phyloP scores from a whole-genome alignment of 768 basidiomycete species.

The Rhizopogon salebrosus region DNA sequence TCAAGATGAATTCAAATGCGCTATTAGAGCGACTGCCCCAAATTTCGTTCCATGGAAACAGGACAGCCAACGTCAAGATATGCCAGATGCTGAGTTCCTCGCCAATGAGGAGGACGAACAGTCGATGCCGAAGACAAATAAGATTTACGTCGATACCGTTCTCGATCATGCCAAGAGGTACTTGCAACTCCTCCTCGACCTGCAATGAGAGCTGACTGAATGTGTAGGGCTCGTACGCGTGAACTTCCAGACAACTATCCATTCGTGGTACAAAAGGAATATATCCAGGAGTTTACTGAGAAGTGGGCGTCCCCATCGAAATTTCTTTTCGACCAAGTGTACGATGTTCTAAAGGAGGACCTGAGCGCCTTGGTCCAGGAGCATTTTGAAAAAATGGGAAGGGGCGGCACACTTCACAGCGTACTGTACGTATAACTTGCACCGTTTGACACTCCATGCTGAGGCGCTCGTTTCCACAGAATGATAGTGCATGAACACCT shows the following conservation, averaged over 20 bases:
- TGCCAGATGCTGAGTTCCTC: slow-evolving; percentile 27
- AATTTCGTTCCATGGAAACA: slow-evolving; percentile 48
- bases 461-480: slow-evolving; percentile 22
- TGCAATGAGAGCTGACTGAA: not conserved
- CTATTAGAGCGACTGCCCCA: slow-evolving; percentile 51
- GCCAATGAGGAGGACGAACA: slow-evolving; percentile 32
- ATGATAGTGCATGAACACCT: slow-evolving; percentile 47
- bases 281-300: slow-evolving; percentile 39
- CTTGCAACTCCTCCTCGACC: not conserved
- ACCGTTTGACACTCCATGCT: not conserved
- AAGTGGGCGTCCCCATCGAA: slow-evolving; percentile 48
- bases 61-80: not conserved
- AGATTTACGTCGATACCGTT: slow-evolving; percentile 52
- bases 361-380: slow-evolving; percentile 36
- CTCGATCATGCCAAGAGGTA: slow-evolving; percentile 41
- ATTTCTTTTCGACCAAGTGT: slow-evolving; percentile 36
- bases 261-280: slow-evolving; percentile 50
- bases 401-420: slow-evolving; percentile 46
- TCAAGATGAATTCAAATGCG: slow-evolving; percentile 40
- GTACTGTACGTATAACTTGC: slow-evolving; percentile 20
- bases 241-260: slow-evolving; percentile 68
- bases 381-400: slow-evolving; percentile 50
- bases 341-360: slow-evolving; percentile 32
- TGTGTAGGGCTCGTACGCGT: slow-evolving; percentile 56
- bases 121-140: not conserved